Conservation (phyloP, 768 basidiomycete species). For the Macrolepiota fuliginosa region DNA sequence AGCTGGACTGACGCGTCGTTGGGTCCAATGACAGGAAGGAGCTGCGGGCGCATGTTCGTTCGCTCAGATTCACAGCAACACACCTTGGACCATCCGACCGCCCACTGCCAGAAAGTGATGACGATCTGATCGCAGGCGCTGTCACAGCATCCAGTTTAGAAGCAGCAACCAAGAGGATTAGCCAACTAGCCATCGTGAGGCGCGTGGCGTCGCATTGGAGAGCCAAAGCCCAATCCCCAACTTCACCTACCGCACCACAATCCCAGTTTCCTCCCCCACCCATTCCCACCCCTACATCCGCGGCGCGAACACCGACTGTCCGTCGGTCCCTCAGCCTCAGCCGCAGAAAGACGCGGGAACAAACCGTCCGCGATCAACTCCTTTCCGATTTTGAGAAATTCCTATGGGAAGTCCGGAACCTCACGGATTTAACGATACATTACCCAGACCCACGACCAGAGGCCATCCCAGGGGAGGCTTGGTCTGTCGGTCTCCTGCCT, state of each 20-base stretch:
- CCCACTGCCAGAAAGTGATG: neutral
- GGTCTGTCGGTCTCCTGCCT: constrained; percentile 1
- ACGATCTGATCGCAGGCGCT: too few species aligned
- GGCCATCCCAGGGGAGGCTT: neutral
- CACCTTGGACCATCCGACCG: neutral
- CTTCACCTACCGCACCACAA: constrained; percentile 1
- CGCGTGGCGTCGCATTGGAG: neutral
- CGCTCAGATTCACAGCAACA: neutral
- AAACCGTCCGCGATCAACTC: neutral
- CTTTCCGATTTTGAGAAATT: neutral
- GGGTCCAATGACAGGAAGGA: neutral
- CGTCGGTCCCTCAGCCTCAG: constrained; percentile 1
- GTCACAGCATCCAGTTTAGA: neutral
- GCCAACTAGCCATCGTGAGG: constrained; percentile 1
- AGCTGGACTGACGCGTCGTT: neutral
- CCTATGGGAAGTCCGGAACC: neutral
- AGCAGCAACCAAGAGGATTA: neutral
- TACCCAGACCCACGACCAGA: neutral
- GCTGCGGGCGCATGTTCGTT: neutral
- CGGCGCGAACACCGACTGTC: neutral
- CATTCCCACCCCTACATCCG: neutral
- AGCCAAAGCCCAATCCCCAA: neutral
- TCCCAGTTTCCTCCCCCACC: neutral
- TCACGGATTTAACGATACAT: neutral
- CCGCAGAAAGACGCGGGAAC: neutral